Base-by-base conservation (phyloP, 495 filamentous ascomycete species). In the Chaetomidium leptoderma region DNA sequence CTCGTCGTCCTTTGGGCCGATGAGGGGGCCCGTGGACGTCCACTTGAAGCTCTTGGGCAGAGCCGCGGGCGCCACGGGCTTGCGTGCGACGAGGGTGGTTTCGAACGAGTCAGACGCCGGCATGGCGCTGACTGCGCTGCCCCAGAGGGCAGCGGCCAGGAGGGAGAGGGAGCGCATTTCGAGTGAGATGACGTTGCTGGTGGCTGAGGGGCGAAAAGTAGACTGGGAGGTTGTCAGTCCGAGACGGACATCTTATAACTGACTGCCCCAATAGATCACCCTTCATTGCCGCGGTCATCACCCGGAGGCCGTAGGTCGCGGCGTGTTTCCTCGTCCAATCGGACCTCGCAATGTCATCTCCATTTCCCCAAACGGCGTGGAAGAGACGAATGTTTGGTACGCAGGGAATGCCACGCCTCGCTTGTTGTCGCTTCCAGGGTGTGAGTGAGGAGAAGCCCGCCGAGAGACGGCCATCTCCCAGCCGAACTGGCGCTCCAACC, bases 1-100 rank as follows among this genome's bases (percentile, higher is more conserved):
- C 8, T 27, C 40, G 49, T 67, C 65, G 26, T 61, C 44, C 27
- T 65, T 67, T 50, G 65, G 63, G 19, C 30, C 27, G 43, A 67
- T 53, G 17, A 67, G 57, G 10, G 63, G 60, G 17, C 60, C 60
- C 8, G 59, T 65, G 16, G 65, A 67, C 0, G 27, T 48, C 65
- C 62, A 67, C 30, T 51, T 51, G 50, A 62, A 67, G 13, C 8
- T 51, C 11, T 16, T 55, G 17, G 61, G 55, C 8, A 62, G 44
- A 23, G 13, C 13, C 11, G 21, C 8, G 14, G 24, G 11, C 6
- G 17, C 19, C 13, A 21, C 4, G 14, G 44, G 44, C n/a, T 47
- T 26, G 19, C 46, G 27, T 19, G 36, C 37, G 47, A 7, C 21
- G 21, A 43, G 24, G 19, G 27, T 13, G 46, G 27, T 17, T 7